A percentile compares a stretch with the other conserved stretches of the same genome.
Conservation (phyloP, 73 alveolate genomes). For the Tetrahymena elliotti region DNA sequence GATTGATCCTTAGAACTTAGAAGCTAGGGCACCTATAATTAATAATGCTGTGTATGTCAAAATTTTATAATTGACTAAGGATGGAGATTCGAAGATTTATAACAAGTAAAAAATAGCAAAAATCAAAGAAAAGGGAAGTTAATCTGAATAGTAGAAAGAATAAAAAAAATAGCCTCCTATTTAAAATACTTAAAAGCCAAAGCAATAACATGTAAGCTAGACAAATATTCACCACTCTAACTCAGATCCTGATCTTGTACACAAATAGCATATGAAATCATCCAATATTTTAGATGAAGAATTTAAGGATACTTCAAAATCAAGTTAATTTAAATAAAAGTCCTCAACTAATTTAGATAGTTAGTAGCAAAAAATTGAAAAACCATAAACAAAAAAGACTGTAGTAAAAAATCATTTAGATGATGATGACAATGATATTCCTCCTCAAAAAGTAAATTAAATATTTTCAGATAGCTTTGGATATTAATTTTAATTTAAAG, state of each 20-base stretch:
- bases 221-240: neutral
- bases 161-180: neutral
- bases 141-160: neutral
- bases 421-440: neutral
- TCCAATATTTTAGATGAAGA: neutral
- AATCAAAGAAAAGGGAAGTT: neutral
- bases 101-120: neutral
- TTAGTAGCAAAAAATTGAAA: neutral
- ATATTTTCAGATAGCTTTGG: too few species aligned
- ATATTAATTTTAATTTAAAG: too few species aligned
- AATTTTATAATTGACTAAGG: neutral
- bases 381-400: neutral
- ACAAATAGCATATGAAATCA: neutral
- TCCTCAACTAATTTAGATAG: neutral
- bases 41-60: neutral
- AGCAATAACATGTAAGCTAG: neutral
- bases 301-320: neutral
- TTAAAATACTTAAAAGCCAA: neutral
- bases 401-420: neutral
- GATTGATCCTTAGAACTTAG: neutral
- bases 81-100: neutral
- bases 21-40: neutral
- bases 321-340: neutral
- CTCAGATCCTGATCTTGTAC: neutral
- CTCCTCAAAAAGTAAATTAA: neutral